Conservation (phyloP, 768 basidiomycete genomes). For the Hydnomerulius pinastri region DNA sequence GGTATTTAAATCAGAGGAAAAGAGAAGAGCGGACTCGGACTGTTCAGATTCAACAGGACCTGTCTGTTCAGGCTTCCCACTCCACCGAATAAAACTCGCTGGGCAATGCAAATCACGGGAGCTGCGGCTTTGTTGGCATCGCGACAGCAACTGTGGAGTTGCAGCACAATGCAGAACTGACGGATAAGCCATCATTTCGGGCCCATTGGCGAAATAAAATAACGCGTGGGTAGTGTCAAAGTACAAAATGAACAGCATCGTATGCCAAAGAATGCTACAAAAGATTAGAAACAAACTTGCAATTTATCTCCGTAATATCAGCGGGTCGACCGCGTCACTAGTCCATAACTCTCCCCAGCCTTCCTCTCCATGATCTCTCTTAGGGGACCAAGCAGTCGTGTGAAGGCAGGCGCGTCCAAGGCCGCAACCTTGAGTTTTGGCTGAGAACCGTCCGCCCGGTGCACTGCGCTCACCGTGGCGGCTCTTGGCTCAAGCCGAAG, state of each 20-base stretch:
- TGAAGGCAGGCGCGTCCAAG: conserved; percentile 91
- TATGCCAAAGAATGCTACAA: conserved; percentile 8
- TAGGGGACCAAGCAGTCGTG: conserved; percentile 87
- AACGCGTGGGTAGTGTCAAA: background rate
- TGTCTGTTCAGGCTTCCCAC: conserved; percentile 13
- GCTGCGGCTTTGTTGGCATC: conserved; percentile 30
- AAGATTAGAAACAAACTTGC: background rate
- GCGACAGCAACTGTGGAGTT: too few relatives aligned
- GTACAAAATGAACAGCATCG: conserved; percentile 3
- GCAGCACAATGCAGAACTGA: too few relatives aligned
- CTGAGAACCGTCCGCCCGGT: conserved; percentile 41
- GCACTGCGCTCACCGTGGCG: conserved; percentile 89
- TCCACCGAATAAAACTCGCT: conserved; percentile 2
- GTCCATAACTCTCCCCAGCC: conserved; percentile 73
- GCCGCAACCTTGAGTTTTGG: conserved; percentile 90
- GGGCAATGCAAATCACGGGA: background rate
- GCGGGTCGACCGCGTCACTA: conserved; percentile 34
- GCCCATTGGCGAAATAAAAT: too few relatives aligned
- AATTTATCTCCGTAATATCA: conserved; percentile 12
- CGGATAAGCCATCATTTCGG: too few relatives aligned
- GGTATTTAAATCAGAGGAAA: background rate
- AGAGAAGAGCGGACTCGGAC: background rate
- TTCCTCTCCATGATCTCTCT: conserved; percentile 92
- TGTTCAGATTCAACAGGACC: background rate
- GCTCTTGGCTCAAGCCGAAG: conserved; percentile 88